phyloP scores from a whole-genome alignment of 1,139 yeast genomes.

The Debaryomyces sp. region DNA sequence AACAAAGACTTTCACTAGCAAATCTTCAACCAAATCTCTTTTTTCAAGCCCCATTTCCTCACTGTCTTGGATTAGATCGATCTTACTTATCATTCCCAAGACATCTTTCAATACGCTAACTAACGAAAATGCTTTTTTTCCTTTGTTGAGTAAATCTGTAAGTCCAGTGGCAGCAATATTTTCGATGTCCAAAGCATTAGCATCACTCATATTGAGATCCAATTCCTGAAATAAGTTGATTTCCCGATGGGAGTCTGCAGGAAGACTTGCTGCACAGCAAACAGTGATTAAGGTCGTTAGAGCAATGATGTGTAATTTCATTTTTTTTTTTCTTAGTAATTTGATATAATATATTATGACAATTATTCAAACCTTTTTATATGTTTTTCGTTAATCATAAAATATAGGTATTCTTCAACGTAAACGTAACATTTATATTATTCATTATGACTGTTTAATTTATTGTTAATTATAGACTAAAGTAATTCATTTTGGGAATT shows the following conservation, averaged over 20 bases:
- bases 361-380: background rate
- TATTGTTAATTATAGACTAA: background rate
- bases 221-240: background rate
- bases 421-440: background rate
- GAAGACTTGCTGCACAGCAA: background rate
- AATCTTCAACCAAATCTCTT: slow-evolving; percentile 23
- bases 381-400: background rate
- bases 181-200: background rate
- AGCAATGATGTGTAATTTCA: background rate
- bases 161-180: slow-evolving; percentile 1
- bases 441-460: background rate
- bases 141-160: slow-evolving; percentile 1
- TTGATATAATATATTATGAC: background rate
- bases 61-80: background rate
- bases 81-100: slow-evolving; percentile 5
- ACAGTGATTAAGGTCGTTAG: background rate
- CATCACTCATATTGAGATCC: background rate
- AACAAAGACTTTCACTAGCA: slow-evolving; percentile 26
- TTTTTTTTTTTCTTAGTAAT: background rate
- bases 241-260: background rate
- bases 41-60: slow-evolving; percentile 3
- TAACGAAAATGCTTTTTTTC: background rate
- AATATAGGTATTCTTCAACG: background rate
- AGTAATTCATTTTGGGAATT: background rate
- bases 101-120: slow-evolving; percentile 8